phyloP scores from a whole-genome alignment of 176 grass and related monocot species.

The Melocanna baccifera region DNA sequence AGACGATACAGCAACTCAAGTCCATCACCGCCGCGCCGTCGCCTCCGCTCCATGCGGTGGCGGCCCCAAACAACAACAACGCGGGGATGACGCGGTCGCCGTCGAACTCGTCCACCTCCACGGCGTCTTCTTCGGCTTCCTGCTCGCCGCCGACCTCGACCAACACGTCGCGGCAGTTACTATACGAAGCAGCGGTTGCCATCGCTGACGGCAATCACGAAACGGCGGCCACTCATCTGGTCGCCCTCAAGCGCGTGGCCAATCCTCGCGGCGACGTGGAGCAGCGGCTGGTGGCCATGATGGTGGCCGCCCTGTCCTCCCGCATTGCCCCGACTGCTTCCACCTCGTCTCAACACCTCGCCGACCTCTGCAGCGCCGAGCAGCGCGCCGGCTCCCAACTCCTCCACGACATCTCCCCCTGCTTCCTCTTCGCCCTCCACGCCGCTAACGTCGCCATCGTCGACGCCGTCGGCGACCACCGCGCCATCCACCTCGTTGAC shows the following conservation, averaged over 20 bases:
- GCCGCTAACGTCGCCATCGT: conserved; percentile 70
- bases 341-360: conserved; percentile 17
- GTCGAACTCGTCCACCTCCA: conserved; percentile 79
- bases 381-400: conserved; percentile 47
- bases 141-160: conserved; percentile 58
- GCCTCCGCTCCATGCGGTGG: conserved; percentile 13
- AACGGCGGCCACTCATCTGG: conserved; percentile 45
- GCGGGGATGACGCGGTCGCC: conserved; percentile 53
- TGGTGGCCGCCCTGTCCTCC: conserved; percentile 49
- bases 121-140: conserved; percentile 69
- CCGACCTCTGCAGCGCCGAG: conserved; percentile 53
- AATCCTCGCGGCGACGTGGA: conserved; percentile 61
- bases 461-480: conserved; percentile 40
- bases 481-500: conserved; percentile 71
- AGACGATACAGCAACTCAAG: conserved; percentile 67
- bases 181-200: conserved; percentile 54
- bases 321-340: conserved; percentile 44
- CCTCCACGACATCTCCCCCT: conserved; percentile 63
- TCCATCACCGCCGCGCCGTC: conserved; percentile 23
- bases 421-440: conserved; percentile 73
- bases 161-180: conserved; percentile 52
- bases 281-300: conserved; percentile 75
- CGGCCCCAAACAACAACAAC: conserved; percentile 10
- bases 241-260: conserved; percentile 37
- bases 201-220: conserved; percentile 67